phyloP scores from a whole-genome alignment of 2,329 filamentous ascomycete species.

The Aschersonia sp. region DNA sequence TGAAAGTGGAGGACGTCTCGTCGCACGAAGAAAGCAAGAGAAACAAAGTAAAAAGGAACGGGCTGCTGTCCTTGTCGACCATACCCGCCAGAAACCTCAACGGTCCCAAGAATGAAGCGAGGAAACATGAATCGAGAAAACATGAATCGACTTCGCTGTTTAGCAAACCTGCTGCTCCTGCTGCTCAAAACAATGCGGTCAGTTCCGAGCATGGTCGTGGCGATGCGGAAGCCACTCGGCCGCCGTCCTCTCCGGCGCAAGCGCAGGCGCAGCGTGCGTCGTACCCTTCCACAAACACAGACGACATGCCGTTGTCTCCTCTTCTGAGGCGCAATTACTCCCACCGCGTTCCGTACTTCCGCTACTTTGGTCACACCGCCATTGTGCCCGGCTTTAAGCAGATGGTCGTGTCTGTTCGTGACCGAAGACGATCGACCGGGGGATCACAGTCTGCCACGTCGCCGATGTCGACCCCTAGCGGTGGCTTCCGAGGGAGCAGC shows the following conservation, averaged over 20 bases:
- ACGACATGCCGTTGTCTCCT: constrained; percentile 22
- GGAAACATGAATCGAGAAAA: constrained; percentile 1
- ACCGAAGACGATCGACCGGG: constrained; percentile 43
- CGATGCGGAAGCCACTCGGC: not conserved
- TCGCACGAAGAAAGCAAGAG: not conserved
- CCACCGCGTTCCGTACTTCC: constrained; percentile 70
- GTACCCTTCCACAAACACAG: constrained; percentile 6
- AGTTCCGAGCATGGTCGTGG: not conserved
- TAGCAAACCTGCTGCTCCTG: not conserved
- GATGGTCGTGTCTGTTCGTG: constrained; percentile 69
- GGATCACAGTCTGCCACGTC: constrained; percentile 42
- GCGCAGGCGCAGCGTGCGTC: constrained; percentile 2
- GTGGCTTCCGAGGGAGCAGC: constrained; percentile 20
- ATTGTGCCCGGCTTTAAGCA: constrained; percentile 88
- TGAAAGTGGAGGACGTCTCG: not conserved
- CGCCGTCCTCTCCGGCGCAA: constrained; percentile 4
- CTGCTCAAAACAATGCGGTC: not conserved
- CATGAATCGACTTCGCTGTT: not conserved
- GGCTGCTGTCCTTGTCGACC: not conserved
- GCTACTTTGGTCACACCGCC: constrained; percentile 81
- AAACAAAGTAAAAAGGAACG: not conserved
- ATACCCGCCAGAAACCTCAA: not conserved
- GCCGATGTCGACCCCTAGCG: constrained; percentile 25
- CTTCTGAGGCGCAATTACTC: constrained; percentile 35
- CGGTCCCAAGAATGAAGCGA: not conserved